A percentile compares a stretch with the other conserved stretches of the same genome.
phyloP scores from a whole-genome alignment of 2,329 filamentous ascomycete genomes.

The Fusarium protoensiforme region DNA sequence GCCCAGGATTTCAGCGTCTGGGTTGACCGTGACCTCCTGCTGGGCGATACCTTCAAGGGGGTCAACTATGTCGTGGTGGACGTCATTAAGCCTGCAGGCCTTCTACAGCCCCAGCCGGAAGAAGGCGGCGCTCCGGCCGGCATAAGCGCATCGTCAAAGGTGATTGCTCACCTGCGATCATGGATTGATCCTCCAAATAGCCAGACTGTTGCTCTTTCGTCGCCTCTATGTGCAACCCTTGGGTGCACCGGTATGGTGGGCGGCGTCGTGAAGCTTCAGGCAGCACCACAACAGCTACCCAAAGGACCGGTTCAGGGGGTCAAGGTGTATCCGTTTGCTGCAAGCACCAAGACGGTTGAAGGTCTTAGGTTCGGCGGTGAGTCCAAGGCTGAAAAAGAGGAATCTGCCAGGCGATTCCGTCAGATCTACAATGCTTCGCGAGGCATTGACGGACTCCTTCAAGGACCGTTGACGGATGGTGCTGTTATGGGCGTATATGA shows the following conservation, averaged over 20 bases:
- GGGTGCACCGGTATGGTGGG: conserved; percentile 81
- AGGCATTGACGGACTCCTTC: conserved; percentile 71
- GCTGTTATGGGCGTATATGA: conserved; percentile 75
- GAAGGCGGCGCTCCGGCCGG: conserved; percentile 70
- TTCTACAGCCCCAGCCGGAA: conserved; percentile 77
- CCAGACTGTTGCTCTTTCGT: conserved; percentile 82
- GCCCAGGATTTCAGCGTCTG: conserved; percentile 77
- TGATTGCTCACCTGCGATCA: conserved; percentile 78
- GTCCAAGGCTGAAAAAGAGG: conserved; percentile 83
- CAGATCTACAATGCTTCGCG: conserved; percentile 73
- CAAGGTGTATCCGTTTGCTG: conserved; percentile 84
- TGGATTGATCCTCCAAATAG: conserved; percentile 92
- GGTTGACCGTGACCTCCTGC: conserved; percentile 83
- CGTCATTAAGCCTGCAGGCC: conserved; percentile 83
- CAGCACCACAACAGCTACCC: conserved; percentile 78
- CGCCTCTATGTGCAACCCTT: conserved; percentile 78
- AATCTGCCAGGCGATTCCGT: conserved; percentile 76
- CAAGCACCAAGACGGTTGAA: conserved; percentile 65
- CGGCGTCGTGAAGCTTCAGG: conserved; percentile 87
- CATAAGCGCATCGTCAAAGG: conserved; percentile 57
- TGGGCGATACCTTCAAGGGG: conserved; percentile 78
- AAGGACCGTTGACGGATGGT: conserved; percentile 90
- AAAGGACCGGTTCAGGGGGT: conserved; percentile 73
- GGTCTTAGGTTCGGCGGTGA: conserved; percentile 90
- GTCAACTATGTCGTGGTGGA: conserved; percentile 83